These are phyloP conservation scores for Cadophora luteo-olivacea DNA, from an alignment of 2,329 filamentous ascomycete species.

Conservation along the genomic window DNA sequence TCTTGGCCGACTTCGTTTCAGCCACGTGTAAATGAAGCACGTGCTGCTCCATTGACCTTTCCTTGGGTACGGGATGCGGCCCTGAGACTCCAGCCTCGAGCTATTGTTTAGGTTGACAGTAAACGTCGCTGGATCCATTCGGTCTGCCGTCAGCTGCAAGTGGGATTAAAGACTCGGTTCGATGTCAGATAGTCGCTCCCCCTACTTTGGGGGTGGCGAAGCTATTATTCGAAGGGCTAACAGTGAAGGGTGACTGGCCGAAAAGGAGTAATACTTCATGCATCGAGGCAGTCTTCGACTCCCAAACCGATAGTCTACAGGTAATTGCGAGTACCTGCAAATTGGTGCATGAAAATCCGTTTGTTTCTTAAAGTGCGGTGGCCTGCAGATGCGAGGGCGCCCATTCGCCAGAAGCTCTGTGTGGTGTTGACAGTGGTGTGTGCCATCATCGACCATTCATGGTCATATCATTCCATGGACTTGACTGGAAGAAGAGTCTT, in stretches of 20 bases:
- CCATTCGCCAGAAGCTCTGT: slow-evolving; percentile 1
- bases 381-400: background rate
- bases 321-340: slow-evolving; percentile 10
- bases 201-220: slow-evolving; percentile 10
- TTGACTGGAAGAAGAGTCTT: background rate
- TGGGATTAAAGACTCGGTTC: slow-evolving; percentile 8
- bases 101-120: background rate
- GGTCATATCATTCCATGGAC: background rate
- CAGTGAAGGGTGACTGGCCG: slow-evolving; percentile 27
- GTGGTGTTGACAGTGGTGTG: background rate
- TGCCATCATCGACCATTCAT: background rate
- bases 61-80: background rate
- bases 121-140: slow-evolving; percentile 1
- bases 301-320: background rate
- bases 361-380: slow-evolving; percentile 16
- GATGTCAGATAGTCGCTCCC: background rate
- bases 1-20: background rate
- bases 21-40: background rate
- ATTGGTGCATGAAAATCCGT: slow-evolving; percentile 14
- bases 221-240: background rate
- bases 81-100: background rate
- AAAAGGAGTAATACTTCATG: slow-evolving; percentile 28
- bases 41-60: background rate
- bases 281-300: slow-evolving; percentile 17
- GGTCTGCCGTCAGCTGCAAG: background rate